A percentile compares a stretch with the other conserved stretches of the same genome.
Conservation (phyloP, 768 basidiomycete species). For the Tephrocybe sp. region DNA sequence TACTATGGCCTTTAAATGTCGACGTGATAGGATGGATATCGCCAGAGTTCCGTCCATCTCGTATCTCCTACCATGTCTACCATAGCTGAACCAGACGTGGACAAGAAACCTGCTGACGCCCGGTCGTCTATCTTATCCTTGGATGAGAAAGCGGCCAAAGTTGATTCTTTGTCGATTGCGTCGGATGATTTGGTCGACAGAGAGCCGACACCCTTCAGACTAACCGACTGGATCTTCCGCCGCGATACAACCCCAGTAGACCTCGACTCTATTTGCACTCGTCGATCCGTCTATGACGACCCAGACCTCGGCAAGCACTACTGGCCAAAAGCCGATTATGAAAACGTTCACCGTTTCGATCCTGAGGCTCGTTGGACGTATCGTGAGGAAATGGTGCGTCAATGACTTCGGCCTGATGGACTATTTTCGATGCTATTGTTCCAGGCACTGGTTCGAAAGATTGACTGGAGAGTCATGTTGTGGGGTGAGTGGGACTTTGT, state of each 20-base stretch:
- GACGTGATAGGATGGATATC: not conserved
- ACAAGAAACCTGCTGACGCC: not conserved
- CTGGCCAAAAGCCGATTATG: constrained; percentile 51
- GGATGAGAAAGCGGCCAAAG: not conserved
- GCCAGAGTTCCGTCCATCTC: no score
- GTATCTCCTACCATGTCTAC: no score
- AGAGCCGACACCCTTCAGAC: constrained; percentile 35
- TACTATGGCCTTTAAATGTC: not conserved
- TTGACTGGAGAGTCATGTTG: constrained; percentile 63
- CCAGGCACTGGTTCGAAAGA: constrained; percentile 50
- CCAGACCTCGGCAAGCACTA: constrained; percentile 43
- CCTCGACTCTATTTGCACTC: constrained; percentile 45
- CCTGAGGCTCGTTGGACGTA: constrained; percentile 59
- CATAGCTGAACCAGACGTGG: not conserved
- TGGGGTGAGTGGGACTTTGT: constrained; percentile 29
- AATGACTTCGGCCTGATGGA: not conserved
- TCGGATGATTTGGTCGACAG: constrained; percentile 33
- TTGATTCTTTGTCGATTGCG: constrained; percentile 17
- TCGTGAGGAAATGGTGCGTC: constrained; percentile 47
- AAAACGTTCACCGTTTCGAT: constrained; percentile 59
- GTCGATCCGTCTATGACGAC: constrained; percentile 53
- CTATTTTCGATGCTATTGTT: not conserved
- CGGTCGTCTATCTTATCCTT: constrained; percentile 9
- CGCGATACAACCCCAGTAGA: constrained; percentile 23
- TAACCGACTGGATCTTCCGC: constrained; percentile 33